Base-by-base conservation (phyloP, 2,329 filamentous ascomycete species). In the Coniochaeta sp. region DNA sequence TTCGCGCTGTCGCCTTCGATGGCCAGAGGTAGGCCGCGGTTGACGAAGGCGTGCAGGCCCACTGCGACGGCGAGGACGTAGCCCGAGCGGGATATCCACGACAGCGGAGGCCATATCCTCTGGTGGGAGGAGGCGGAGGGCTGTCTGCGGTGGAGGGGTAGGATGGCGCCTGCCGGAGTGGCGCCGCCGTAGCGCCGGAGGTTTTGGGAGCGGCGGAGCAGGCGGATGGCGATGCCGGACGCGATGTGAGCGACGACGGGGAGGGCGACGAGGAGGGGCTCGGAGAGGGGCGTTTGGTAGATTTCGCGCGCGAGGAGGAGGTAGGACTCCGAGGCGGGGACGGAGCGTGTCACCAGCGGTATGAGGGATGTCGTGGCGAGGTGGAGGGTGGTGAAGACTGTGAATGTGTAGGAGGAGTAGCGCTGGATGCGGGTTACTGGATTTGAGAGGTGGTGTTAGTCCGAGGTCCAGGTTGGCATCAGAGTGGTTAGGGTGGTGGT, bases 241-340 rank as follows among this genome's bases (percentile, higher is more conserved):
- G 83, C 79, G 50, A 97, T 79, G 72, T 98, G 93, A 2, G 87
- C 83, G 61, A 87, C 72, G 24, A 96, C 78, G 1, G 93, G 92
- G 1, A 91, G 73, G 50, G 82, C 86, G 62, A 98, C 84, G 63
- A 98, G 81, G 22, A 96, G 76, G 3, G 91, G 90, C 71, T 97
- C 93, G 58, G 89, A 81, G 17, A 90, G 77, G 1, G 88, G 82
- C 1, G 91, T 93, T 74, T 97, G 93, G 78, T 98, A 98, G 73
- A 95, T 87, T 57, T 96, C 93, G 63, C 93, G 86, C 31, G 92
- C 93, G 73, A 96, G 90, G 64, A 98, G 88, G 57, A 98, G 86
- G 74, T 92, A 96, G 57, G 86, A 87, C 71, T 97, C 93, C 62
- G 89, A 89, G 58, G 86, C 83, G 9, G 88, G 77, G 7, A 95